Conservation (phyloP, 805 yeast genomes). For the Schizosaccharomyces octosporus region DNA sequence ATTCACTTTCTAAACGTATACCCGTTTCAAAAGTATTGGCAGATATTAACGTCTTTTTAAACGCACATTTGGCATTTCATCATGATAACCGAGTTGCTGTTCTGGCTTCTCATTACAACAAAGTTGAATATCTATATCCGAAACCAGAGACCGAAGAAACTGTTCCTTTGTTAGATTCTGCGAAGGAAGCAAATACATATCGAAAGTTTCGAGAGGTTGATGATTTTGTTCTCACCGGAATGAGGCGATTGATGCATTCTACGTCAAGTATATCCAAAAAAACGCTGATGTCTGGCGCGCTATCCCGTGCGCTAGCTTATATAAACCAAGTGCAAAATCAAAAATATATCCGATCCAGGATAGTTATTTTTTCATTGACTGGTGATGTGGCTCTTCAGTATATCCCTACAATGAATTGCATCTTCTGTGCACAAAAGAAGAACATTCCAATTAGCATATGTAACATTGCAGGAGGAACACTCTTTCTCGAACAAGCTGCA, state of each 20-base stretch:
- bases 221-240: slow-evolving; percentile 16
- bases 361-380: slow-evolving; percentile 37
- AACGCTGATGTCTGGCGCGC: slow-evolving; percentile 40
- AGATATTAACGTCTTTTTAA: slow-evolving; percentile 48
- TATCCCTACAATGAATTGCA: slow-evolving; percentile 82
- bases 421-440: slow-evolving; percentile 83
- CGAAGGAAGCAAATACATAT: slow-evolving; percentile 26
- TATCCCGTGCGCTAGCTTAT: slow-evolving; percentile 59
- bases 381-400: slow-evolving; percentile 61
- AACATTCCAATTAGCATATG: slow-evolving; percentile 77
- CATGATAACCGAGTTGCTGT: slow-evolving; percentile 67
- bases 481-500: slow-evolving; percentile 82
- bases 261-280: background rate
- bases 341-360: slow-evolving; percentile 33
- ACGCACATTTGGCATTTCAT: slow-evolving; percentile 69
- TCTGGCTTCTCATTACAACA: slow-evolving; percentile 46
- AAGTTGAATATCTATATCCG: slow-evolving; percentile 54
- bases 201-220: slow-evolving; percentile 63
- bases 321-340: slow-evolving; percentile 24
- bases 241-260: background rate
- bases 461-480: slow-evolving; percentile 36
- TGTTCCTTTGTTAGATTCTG: background rate
- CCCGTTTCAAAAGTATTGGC: slow-evolving; percentile 35
- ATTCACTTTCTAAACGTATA: slow-evolving; percentile 13
- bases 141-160: background rate